Conservation (phyloP, 345 rosid species). For the Zanthoxylum bungeanum region DNA sequence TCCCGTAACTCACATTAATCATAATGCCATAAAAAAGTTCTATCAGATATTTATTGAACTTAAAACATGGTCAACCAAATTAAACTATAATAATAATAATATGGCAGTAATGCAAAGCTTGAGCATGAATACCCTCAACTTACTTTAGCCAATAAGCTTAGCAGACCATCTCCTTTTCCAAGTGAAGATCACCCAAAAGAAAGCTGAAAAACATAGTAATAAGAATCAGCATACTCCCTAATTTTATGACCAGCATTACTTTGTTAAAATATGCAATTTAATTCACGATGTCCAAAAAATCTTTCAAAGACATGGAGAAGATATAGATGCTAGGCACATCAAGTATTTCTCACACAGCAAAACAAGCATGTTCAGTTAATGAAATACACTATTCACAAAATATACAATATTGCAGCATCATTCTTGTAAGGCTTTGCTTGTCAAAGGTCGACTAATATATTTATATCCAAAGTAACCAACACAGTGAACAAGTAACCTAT, state of each 20-base stretch:
- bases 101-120: not conserved
- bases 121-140: constrained; percentile 25
- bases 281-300: not conserved
- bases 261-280: not conserved
- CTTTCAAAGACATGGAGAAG: not conserved
- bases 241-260: not conserved
- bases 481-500: not conserved
- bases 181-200: constrained; percentile 46
- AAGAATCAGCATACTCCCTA: constrained; percentile 3
- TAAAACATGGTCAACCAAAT: constrained; percentile 6
- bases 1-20: constrained; percentile 1
- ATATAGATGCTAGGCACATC: not conserved
- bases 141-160: constrained; percentile 52
- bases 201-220: constrained; percentile 38
- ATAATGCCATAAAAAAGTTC: constrained; percentile 3
- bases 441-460: not conserved
- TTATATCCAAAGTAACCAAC: not conserved
- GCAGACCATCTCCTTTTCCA: constrained; percentile 32
- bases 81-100: not conserved
- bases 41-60: not conserved
- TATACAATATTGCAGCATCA: not conserved
- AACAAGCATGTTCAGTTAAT: not conserved
- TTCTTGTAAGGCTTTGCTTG: not conserved
- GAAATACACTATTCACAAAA: not conserved
- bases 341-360: too few relatives aligned